phyloP scores from a whole-genome alignment of 768 basidiomycete species.

The Termitomyces eurrhizus region DNA sequence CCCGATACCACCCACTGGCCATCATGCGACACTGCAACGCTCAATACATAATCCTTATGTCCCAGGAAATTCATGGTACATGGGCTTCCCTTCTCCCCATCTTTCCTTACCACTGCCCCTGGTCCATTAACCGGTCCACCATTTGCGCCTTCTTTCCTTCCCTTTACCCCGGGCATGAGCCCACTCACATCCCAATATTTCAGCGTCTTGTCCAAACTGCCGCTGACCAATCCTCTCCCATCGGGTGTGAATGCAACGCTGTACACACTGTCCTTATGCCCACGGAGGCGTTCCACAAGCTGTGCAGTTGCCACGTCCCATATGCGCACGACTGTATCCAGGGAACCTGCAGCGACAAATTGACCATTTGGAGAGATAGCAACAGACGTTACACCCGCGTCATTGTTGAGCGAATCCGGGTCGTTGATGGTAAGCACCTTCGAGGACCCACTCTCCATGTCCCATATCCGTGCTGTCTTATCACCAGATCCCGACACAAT shows the following conservation, averaged over 20 bases:
- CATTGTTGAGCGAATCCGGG: constrained; percentile 42
- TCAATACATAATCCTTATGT: constrained; percentile 72
- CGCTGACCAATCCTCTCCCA: constrained; percentile 86
- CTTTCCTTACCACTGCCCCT: constrained; percentile 34
- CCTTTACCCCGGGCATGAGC: constrained; percentile 63
- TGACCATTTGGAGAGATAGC: constrained; percentile 74
- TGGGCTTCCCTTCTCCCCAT: constrained; percentile 44
- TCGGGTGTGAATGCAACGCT: constrained; percentile 92
- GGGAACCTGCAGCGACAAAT: constrained; percentile 61
- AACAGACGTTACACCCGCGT: constrained; percentile 74
- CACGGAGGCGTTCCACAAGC: constrained; percentile 71
- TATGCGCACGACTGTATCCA: constrained; percentile 76
- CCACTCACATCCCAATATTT: constrained; percentile 86
- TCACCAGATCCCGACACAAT: constrained; percentile 90
- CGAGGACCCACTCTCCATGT: constrained; percentile 33
- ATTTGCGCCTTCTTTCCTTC: constrained; percentile 46
- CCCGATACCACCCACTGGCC: constrained; percentile 94
- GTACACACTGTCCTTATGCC: constrained; percentile 84
- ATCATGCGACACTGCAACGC: constrained; percentile 82
- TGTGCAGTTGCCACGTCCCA: constrained; percentile 70
- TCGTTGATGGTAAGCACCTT: constrained; percentile 48
- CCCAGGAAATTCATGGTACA: constrained; percentile 87
- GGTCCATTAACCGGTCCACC: constrained; percentile 31
- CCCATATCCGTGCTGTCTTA: constrained; percentile 46
- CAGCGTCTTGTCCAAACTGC: constrained; percentile 85